phyloP scores from a whole-genome alignment of 2,329 filamentous ascomycete species.

The Phyllosticta ampelicida region DNA sequence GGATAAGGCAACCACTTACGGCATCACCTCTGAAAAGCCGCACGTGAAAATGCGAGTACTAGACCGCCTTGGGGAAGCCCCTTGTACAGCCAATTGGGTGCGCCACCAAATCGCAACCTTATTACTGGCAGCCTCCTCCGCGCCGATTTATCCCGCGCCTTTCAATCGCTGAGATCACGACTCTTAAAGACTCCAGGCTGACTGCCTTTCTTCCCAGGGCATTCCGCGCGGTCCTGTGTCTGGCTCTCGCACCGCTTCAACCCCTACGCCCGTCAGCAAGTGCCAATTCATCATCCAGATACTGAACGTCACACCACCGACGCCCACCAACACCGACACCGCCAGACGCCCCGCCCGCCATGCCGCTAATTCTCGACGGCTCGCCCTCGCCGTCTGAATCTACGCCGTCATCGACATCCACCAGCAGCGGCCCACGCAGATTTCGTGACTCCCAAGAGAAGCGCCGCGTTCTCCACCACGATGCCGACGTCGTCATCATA shows the following conservation, averaged over 20 bases:
- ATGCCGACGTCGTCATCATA: conserved; percentile 77
- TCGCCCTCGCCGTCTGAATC: conserved; percentile 1
- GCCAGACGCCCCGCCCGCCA: neutral
- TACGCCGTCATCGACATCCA: neutral
- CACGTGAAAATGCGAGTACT: conserved; percentile 4
- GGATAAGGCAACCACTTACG: neutral
- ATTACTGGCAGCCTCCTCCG: conserved; percentile 2
- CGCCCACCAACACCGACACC: neutral
- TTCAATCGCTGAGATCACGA: neutral
- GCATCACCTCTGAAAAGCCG: neutral
- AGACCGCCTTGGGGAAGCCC: conserved; percentile 4
- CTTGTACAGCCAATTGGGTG: neutral
- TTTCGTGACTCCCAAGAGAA: conserved; percentile 1
- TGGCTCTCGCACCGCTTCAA: neutral
- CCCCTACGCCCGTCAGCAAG: neutral
- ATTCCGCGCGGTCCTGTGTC: neutral
- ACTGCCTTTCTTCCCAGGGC: neutral
- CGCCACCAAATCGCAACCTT: conserved; percentile 3
- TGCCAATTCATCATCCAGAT: neutral
- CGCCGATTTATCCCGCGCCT: neutral
- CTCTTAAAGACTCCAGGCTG: neutral
- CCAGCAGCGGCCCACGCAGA: neutral
- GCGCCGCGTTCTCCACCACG: conserved; percentile 45
- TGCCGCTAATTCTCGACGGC: conserved; percentile 8
- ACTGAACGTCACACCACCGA: neutral